Percentiles rank a stretch among this genome's conserved stretches.
phyloP scores from a whole-genome alignment of 2,329 filamentous ascomycete genomes.

The Knufia petricola region DNA sequence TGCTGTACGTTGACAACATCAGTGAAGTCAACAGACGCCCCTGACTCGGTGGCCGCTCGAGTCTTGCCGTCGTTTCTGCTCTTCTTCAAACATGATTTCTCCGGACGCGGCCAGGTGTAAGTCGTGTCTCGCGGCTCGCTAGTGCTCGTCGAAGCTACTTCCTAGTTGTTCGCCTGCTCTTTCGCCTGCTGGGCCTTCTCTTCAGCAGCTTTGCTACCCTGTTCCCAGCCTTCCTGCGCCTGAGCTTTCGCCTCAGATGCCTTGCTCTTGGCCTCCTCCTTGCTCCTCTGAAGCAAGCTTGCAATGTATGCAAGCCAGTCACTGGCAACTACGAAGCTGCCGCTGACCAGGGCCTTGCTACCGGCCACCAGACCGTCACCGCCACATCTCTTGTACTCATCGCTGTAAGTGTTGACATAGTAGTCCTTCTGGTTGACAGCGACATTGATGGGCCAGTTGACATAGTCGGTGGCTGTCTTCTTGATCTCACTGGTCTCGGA shows the following conservation, averaged over 20 bases:
- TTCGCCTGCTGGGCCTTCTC: constrained; percentile 36
- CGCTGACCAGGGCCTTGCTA: constrained; percentile 61
- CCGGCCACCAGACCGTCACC: constrained; percentile 54
- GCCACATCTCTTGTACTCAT: constrained; percentile 39
- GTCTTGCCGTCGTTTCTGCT: neutral
- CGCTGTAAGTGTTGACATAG: constrained; percentile 33
- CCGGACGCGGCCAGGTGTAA: no score
- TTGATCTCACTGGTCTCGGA: constrained; percentile 64
- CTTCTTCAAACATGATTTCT: neutral
- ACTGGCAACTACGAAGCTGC: constrained; percentile 55
- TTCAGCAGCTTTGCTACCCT: constrained; percentile 29
- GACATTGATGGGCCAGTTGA: constrained; percentile 55
- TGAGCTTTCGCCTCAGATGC: constrained; percentile 35
- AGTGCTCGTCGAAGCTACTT: neutral
- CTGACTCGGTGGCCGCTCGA: neutral
- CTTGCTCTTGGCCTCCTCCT: constrained; percentile 40
- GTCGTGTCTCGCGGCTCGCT: no score
- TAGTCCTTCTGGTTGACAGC: constrained; percentile 47
- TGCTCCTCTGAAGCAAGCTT: constrained; percentile 51
- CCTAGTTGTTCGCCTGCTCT: constrained; percentile 14
- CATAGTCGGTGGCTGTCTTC: constrained; percentile 51
- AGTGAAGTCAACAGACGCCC: neutral
- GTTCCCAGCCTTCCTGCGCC: constrained; percentile 17
- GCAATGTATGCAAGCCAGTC: constrained; percentile 56
- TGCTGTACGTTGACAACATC: neutral